A percentile compares a stretch with the other conserved stretches of the same genome.
These are phyloP conservation scores for Scedosporium dehoogii DNA, from an alignment of 2,329 filamentous ascomycete genomes.

Conservation along the genomic window DNA sequence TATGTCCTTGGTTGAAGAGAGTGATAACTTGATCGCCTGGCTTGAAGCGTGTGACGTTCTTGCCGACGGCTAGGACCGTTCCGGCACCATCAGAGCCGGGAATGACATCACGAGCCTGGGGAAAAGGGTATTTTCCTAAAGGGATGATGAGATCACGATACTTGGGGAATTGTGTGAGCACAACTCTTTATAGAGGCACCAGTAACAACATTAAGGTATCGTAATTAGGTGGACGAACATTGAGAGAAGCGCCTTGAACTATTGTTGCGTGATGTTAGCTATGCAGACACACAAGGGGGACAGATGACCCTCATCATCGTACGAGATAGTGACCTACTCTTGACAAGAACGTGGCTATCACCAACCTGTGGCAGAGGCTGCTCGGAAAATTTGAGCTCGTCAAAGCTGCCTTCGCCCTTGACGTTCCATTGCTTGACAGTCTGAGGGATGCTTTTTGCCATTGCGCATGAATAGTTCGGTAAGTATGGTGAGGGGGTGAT, in stretches of 20 bases:
- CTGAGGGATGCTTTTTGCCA: constrained; percentile 18
- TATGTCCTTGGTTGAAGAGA: constrained; percentile 50
- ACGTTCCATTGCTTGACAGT: constrained; percentile 50
- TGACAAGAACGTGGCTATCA: constrained; percentile 63
- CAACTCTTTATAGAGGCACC: background rate
- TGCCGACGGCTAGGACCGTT: constrained; percentile 39
- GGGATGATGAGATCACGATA: constrained; percentile 44
- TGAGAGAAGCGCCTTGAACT: background rate
- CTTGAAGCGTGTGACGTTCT: constrained; percentile 36
- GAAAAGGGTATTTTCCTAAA: constrained; percentile 36
- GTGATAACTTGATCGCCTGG: constrained; percentile 46
- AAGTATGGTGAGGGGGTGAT: too few relatives aligned
- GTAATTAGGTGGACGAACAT: background rate
- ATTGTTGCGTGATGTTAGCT: too few relatives aligned
- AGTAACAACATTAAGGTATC: background rate
- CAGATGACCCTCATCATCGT: background rate
- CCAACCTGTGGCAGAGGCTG: constrained; percentile 50
- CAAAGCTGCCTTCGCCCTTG: constrained; percentile 41
- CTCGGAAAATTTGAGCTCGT: constrained; percentile 46
- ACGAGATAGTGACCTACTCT: constrained; percentile 22
- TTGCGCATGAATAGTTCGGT: constrained; percentile 4
- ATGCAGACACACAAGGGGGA: background rate
- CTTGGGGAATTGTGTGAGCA: constrained; percentile 10
- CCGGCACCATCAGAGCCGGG: constrained; percentile 45
- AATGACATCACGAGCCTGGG: constrained; percentile 31